Evolutionary conservation across 2,329 filamentous ascomycete species (phyloP).

Genomic region (Dothiorella sarmentorum): DNA sequence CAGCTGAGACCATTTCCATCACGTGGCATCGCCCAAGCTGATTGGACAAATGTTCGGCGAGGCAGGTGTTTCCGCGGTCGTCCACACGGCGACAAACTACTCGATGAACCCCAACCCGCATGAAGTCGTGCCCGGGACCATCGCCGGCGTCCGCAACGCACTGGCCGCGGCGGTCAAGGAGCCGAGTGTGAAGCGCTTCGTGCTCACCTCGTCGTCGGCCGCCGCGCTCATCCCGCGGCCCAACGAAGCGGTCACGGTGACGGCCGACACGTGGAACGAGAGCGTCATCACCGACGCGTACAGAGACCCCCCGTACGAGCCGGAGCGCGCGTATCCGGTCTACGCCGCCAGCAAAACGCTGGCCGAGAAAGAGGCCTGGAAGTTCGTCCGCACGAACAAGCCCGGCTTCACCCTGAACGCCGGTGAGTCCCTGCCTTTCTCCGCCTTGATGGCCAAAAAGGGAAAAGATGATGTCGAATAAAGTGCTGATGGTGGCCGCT

Average conservation of each 20-base stretch:
- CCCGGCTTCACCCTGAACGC: conserved; percentile 41
- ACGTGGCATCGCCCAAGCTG: too few species aligned
- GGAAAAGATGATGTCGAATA: too few species aligned
- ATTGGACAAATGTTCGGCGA: too few species aligned
- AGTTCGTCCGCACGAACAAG: conserved; percentile 38
- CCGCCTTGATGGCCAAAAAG: too few species aligned
- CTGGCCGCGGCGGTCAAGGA: conserved; percentile 42
- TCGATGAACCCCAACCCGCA: conserved; percentile 38
- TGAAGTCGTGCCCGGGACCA: conserved; percentile 40
- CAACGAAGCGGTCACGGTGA: conserved; percentile 30
- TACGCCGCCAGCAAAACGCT: conserved; percentile 45
- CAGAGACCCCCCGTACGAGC: conserved; percentile 23
- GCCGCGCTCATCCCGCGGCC: conserved; percentile 28
- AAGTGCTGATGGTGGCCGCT: conserved; percentile 10
- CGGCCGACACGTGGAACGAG: conserved; percentile 32
- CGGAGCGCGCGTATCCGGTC: conserved; percentile 28
- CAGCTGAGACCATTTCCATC: too few species aligned
- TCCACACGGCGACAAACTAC: conserved; percentile 45
- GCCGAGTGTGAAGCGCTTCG: conserved; percentile 42
- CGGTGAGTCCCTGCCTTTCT: too few species aligned
- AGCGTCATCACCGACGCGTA: conserved; percentile 31
- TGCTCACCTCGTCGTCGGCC: conserved; percentile 44
- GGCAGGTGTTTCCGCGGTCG: conserved; percentile 39
- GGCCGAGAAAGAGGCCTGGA: conserved; percentile 42
- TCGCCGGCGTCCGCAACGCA: conserved; percentile 36